Evolutionary conservation across 441 rosid genomes (phyloP).

Genomic region (Geranium incanum): DNA sequence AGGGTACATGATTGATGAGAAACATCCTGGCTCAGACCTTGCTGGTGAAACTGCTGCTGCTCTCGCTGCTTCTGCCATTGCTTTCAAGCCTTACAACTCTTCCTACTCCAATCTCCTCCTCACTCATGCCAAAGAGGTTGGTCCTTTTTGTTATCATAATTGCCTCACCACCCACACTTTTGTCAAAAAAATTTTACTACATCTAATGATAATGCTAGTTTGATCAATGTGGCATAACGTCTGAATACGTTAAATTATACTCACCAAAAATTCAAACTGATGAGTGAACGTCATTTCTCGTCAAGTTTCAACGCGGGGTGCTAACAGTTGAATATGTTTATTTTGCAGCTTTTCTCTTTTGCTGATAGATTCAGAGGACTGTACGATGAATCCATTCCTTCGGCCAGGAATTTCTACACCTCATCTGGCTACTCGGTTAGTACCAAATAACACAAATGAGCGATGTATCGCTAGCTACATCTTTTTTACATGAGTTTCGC

Average conservation of each 20-base stretch:
- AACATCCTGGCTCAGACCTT: conserved; percentile 76
- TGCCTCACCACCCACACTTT: too few relatives aligned
- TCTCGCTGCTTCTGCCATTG: conserved; percentile 68
- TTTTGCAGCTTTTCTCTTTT: conserved; percentile 48
- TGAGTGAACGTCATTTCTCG: too few relatives aligned
- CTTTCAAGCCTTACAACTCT: conserved; percentile 71
- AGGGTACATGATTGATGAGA: conserved; percentile 56
- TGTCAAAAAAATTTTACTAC: too few relatives aligned
- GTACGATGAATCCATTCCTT: conserved; percentile 46
- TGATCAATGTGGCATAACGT: too few relatives aligned
- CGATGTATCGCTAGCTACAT: not conserved
- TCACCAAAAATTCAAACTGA: too few relatives aligned
- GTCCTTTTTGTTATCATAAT: not conserved
- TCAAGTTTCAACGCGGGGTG: too few relatives aligned
- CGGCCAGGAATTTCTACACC: conserved; percentile 46
- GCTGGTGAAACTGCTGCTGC: conserved; percentile 92
- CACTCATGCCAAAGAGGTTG: conserved; percentile 70
- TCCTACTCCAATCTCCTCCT: conserved; percentile 64
- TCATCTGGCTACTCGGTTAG: conserved; percentile 51
- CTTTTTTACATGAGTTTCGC: too few relatives aligned
- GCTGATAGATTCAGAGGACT: conserved; percentile 55
- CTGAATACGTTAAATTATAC: too few relatives aligned
- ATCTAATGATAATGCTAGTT: too few relatives aligned
- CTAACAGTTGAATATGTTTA: not conserved
- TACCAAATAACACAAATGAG: not conserved